Percentiles rank a stretch among this genome's conserved stretches.
phyloP scores from a whole-genome alignment of 768 basidiomycete species.

The Lepiota venenata region DNA sequence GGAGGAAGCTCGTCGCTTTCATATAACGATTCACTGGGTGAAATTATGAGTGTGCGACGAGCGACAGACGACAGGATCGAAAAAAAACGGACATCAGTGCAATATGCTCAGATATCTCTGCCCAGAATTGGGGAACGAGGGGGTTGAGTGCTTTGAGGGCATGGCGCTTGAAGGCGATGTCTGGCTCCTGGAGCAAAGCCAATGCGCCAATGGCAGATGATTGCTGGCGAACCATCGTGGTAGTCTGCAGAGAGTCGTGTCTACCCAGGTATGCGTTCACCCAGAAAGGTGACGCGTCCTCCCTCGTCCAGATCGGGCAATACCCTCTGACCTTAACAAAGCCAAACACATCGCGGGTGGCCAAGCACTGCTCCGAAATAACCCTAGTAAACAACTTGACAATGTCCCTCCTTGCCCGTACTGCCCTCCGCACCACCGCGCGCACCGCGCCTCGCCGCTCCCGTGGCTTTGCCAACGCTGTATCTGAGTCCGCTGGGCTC shows the following conservation, averaged over 20 bases:
- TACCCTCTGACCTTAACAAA: constrained; percentile 23
- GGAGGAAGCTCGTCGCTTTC: constrained; percentile 77
- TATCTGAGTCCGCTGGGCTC: constrained; percentile 26
- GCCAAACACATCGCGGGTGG: constrained; percentile 22
- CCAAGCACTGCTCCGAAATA: constrained; percentile 27
- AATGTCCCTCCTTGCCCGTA: constrained; percentile 52
- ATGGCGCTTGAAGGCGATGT: constrained; percentile 84
- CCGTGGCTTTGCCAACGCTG: constrained; percentile 38
- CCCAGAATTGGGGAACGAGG: constrained; percentile 95
- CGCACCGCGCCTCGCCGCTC: constrained; percentile 38
- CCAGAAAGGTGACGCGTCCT: constrained; percentile 42
- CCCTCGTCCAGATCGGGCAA: constrained; percentile 23
- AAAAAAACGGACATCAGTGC: constrained; percentile 68
- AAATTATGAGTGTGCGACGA: constrained; percentile 11
- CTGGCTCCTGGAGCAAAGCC: constrained; percentile 87
- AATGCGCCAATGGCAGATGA: constrained; percentile 89
- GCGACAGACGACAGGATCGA: constrained; percentile 10
- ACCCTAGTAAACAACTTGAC: constrained; percentile 20
- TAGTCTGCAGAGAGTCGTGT: constrained; percentile 2
- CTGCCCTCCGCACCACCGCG: constrained; percentile 42
- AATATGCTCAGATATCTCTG: constrained; percentile 96
- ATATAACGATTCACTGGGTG: constrained; percentile 79
- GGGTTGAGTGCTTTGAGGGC: constrained; percentile 81
- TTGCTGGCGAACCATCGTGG: constrained; percentile 66
- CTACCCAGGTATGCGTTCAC: too few species aligned